phyloP scores from a whole-genome alignment of 1,284 basidiomycete species.

The Leucoagaricus sp. region DNA sequence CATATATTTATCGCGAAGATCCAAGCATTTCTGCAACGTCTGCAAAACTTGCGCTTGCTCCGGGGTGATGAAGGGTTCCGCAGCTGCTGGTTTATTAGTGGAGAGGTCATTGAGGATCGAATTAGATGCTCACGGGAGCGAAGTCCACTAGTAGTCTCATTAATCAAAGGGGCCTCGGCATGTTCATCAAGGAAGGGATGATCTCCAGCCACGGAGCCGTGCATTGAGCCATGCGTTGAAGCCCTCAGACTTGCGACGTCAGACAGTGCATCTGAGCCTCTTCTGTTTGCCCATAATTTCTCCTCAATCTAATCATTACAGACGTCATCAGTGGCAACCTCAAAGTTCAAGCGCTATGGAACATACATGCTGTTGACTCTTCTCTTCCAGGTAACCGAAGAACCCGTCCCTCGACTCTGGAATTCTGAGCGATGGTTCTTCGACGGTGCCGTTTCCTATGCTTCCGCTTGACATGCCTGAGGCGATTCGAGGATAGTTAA shows the following conservation, averaged over 20 bases:
- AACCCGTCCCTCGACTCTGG: conserved; percentile 68
- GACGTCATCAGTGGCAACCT: background rate
- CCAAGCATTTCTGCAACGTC: conserved; percentile 76
- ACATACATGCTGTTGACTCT: conserved; percentile 69
- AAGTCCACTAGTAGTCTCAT: conserved; percentile 16
- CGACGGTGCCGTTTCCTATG: background rate
- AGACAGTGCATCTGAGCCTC: conserved; percentile 47
- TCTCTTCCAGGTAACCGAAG: conserved; percentile 78
- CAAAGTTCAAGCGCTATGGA: background rate
- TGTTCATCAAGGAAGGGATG: conserved; percentile 41
- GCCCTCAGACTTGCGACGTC: conserved; percentile 47
- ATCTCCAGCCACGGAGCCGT: too few species aligned
- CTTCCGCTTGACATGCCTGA: conserved; percentile 5
- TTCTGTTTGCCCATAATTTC: conserved; percentile 64
- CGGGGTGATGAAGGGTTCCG: conserved; percentile 45
- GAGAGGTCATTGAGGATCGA: background rate
- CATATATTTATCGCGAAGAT: conserved; percentile 93
- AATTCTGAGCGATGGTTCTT: conserved; percentile 28
- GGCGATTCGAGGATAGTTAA: background rate
- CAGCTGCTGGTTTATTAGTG: conserved; percentile 6
- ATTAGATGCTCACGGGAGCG: background rate
- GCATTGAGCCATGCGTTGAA: conserved; percentile 36
- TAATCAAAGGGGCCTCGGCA: conserved; percentile 25
- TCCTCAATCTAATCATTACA: conserved; percentile 60
- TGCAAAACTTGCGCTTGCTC: conserved; percentile 61